These are phyloP conservation scores for Fagus sylvatica DNA, from an alignment of 306 rosid genomes.

Conservation along the genomic window DNA sequence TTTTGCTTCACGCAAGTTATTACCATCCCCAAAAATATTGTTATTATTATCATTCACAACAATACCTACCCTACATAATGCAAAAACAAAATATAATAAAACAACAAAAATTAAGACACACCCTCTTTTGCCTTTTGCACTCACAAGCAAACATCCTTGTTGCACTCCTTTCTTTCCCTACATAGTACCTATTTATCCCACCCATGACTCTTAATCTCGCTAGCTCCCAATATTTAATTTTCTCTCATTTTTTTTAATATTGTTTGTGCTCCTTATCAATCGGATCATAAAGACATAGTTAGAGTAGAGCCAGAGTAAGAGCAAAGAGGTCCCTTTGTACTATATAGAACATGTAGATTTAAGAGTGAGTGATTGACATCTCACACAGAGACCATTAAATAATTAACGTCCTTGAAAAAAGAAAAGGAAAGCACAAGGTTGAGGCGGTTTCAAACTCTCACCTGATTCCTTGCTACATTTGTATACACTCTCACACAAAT, in stretches of 20 bases:
- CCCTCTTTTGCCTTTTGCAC: constrained; percentile 64
- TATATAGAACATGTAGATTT: no score
- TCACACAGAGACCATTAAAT: not conserved
- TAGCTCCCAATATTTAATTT: not conserved
- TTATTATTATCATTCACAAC: constrained; percentile 10
- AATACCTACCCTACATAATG: constrained; percentile 34
- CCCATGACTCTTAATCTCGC: not conserved
- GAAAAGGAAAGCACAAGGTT: constrained; percentile 34
- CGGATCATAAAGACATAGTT: no score
- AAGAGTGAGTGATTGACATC: not conserved
- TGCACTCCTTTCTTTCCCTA: constrained; percentile 12
- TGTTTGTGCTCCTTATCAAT: not conserved
- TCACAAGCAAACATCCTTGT: constrained; percentile 74
- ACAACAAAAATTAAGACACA: constrained; percentile 11
- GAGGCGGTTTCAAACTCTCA: constrained; percentile 45
- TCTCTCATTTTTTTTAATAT: not conserved
- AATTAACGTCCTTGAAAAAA: constrained; percentile 16
- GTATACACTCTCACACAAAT: constrained; percentile 33
- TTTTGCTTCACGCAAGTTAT: constrained; percentile 41
- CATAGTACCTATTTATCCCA: constrained; percentile 9
- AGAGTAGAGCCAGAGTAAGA: no score
- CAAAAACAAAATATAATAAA: not conserved
- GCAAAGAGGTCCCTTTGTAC: no score
- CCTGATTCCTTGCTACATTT: constrained; percentile 51
- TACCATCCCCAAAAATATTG: constrained; percentile 36